Evolutionary conservation across 2,329 filamentous ascomycete species (phyloP).

Genomic region (Aspergillus luchuensis): DNA sequence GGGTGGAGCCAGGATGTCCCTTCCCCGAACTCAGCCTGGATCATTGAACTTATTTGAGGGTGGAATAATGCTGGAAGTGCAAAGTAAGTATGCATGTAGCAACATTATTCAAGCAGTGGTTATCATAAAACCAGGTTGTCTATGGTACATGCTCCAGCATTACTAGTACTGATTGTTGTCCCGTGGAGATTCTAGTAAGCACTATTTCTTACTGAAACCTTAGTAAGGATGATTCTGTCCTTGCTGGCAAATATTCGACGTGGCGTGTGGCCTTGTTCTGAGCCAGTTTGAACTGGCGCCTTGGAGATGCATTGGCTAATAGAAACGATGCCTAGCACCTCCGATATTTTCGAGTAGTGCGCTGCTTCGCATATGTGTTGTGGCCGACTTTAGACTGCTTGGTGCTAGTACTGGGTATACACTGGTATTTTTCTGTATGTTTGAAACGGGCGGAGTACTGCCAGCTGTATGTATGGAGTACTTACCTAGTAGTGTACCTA

Average conservation of each 20-base stretch:
- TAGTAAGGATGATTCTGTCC: background rate
- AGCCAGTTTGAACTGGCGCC: background rate
- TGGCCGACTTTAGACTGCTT: background rate
- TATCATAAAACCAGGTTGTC: background rate
- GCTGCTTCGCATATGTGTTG: background rate
- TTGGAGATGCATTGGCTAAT: background rate
- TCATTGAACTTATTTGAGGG: background rate
- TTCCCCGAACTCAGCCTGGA: slow-evolving; percentile 13
- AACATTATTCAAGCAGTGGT: background rate
- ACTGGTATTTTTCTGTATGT: background rate
- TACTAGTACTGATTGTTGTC: background rate
- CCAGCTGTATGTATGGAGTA: background rate
- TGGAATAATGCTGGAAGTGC: background rate
- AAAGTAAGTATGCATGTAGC: too few relatives aligned
- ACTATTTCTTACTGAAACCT: background rate
- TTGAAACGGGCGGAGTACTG: background rate
- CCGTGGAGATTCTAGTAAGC: background rate
- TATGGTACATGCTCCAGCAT: too few relatives aligned
- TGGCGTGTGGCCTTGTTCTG: background rate
- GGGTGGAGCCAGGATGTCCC: slow-evolving; percentile 23
- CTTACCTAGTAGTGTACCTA: slow-evolving; percentile 1
- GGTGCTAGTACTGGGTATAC: background rate
- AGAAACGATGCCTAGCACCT: background rate
- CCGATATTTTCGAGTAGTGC: background rate
- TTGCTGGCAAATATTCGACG: background rate